These are phyloP conservation scores for Arabis hirsuta DNA, from an alignment of 345 rosid genomes.

Conservation along the genomic window DNA sequence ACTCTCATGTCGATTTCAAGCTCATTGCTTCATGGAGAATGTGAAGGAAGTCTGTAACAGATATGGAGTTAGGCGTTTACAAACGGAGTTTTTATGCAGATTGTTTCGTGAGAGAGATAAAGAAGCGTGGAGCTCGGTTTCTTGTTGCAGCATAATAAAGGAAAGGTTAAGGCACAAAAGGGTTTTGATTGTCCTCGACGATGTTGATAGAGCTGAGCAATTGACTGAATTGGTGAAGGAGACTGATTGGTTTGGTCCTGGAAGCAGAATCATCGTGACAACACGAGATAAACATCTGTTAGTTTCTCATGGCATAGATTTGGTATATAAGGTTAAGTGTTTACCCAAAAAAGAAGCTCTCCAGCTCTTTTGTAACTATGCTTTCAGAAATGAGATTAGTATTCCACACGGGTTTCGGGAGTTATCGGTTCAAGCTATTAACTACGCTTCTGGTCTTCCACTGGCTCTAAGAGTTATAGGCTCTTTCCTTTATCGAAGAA, in stretches of 20 bases:
- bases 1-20: slow-evolving; percentile 32
- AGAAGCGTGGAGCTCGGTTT: slow-evolving; percentile 25
- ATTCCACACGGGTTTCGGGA: slow-evolving; percentile 29
- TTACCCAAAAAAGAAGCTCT: slow-evolving; percentile 38
- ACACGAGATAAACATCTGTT: slow-evolving; percentile 44
- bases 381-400: slow-evolving; percentile 20
- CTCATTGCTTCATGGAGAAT: slow-evolving; percentile 40
- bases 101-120: slow-evolving; percentile 36
- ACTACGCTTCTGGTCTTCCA: slow-evolving; percentile 50
- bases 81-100: slow-evolving; percentile 33
- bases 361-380: slow-evolving; percentile 36
- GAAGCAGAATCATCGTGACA: slow-evolving; percentile 43
- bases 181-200: slow-evolving; percentile 38
- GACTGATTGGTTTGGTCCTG: slow-evolving; percentile 39
- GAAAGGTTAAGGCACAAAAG: slow-evolving; percentile 35
- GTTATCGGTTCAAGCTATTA: slow-evolving; percentile 27
- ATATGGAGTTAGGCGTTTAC: slow-evolving; percentile 34
- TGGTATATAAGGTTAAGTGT: slow-evolving; percentile 32
- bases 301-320: slow-evolving; percentile 21
- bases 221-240: slow-evolving; percentile 31
- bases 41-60: slow-evolving; percentile 35
- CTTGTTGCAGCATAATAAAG: slow-evolving; percentile 13
- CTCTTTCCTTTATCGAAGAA: slow-evolving; percentile 32
- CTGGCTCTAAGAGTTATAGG: slow-evolving; percentile 53
- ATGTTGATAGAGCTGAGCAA: slow-evolving; percentile 39